phyloP scores from a whole-genome alignment of 2,329 filamentous ascomycete genomes.

The Aspergillus novoparasiticus region DNA sequence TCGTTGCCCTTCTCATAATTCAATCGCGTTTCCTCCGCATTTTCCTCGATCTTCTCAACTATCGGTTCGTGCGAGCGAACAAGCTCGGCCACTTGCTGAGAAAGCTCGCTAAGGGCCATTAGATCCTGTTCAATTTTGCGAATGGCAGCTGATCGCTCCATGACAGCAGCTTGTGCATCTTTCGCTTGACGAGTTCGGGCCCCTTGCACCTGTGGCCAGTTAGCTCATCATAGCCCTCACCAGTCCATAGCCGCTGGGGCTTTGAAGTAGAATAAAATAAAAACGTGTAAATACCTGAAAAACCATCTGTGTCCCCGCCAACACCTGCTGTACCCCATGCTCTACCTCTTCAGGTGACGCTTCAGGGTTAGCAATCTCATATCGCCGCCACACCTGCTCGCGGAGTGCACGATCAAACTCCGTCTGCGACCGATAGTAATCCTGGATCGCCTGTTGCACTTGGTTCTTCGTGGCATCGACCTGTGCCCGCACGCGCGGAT shows the following conservation, averaged over 20 bases:
- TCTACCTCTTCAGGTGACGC: constrained; percentile 10
- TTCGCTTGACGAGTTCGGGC: constrained; percentile 11
- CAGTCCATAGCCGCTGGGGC: neutral
- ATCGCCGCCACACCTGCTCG: constrained; percentile 15
- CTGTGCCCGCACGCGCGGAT: constrained; percentile 11
- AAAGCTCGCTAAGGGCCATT: constrained; percentile 10
- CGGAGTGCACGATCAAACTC: constrained; percentile 7
- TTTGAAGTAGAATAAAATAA: too few relatives aligned
- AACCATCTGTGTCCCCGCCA: neutral
- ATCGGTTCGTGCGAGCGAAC: constrained; percentile 12
- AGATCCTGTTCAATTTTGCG: constrained; percentile 18
- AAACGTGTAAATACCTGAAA: neutral
- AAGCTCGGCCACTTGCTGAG: constrained; percentile 13
- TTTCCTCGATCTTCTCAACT: constrained; percentile 4
- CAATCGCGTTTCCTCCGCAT: neutral
- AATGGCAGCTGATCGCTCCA: constrained; percentile 17
- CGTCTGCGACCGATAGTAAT: neutral
- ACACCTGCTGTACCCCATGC: constrained; percentile 13
- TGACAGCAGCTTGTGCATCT: constrained; percentile 13
- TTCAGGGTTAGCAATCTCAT: constrained; percentile 13
- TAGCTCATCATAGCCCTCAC: neutral
- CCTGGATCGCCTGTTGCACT: neutral
- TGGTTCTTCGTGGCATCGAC: constrained; percentile 7
- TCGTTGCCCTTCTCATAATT: neutral
- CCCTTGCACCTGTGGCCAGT: constrained; percentile 13